Evolutionary conservation across 1,139 yeast genomes (phyloP).

Genomic region (Yamadazyma trypodendri): DNA sequence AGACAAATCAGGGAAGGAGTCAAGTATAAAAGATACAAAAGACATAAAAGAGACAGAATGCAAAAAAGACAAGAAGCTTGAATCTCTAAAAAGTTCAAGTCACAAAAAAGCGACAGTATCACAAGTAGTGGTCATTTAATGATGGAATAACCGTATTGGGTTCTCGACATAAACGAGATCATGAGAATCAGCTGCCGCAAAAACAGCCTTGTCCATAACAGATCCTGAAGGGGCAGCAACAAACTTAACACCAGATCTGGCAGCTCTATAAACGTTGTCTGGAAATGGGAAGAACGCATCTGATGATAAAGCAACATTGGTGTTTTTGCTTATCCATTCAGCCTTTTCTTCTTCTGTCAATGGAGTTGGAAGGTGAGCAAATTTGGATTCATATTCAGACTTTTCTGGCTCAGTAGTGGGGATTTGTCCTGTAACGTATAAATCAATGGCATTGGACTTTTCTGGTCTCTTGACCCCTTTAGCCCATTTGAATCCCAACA

Average conservation of each 20-base stretch:
- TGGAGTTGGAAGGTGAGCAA: conserved; percentile 79
- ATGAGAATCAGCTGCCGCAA: conserved; percentile 90
- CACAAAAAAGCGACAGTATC: no score
- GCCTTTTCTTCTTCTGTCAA: conserved; percentile 78
- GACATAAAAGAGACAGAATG: no score
- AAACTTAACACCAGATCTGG: conserved; percentile 90
- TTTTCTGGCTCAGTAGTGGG: conserved; percentile 93
- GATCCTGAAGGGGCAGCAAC: conserved; percentile 97
- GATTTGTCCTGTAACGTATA: conserved; percentile 86
- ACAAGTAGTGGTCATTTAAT: no score
- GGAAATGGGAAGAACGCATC: conserved; percentile 99
- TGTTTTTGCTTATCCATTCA: conserved; percentile 81
- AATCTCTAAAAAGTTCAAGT: no score
- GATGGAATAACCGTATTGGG: conserved; percentile 97
- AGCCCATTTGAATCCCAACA: conserved; percentile 92
- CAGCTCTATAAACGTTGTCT: conserved; percentile 97
- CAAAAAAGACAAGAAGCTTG: no score
- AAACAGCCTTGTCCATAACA: conserved; percentile 95
- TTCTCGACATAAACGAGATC: conserved; percentile 89
- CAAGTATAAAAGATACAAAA: no score
- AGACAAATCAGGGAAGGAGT: no score
- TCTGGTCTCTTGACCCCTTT: conserved; percentile 98
- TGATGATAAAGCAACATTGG: conserved; percentile 85
- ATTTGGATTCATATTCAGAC: conserved; percentile 87
- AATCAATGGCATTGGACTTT: conserved; percentile 95